These are phyloP conservation scores for Amesomyces nigricolor DNA, from an alignment of 2,329 filamentous ascomycete genomes.

Conservation along the genomic window DNA sequence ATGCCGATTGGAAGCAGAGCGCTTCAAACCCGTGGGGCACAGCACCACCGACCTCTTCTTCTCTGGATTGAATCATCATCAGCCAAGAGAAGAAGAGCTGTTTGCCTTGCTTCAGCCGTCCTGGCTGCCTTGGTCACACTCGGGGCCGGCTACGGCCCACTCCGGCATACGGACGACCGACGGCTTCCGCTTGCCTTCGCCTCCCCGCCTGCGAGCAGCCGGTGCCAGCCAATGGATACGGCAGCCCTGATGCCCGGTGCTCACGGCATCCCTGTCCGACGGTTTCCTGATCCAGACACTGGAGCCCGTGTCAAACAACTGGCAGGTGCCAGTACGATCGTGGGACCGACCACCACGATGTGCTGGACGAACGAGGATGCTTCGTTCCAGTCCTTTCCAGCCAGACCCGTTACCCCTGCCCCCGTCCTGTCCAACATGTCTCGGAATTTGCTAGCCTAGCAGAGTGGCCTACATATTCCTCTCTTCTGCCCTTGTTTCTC, in stretches of 20 bases:
- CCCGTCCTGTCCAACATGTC: constrained; percentile 15
- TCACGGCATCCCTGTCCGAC: constrained; percentile 13
- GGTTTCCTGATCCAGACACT: constrained; percentile 14
- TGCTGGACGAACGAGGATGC: background rate
- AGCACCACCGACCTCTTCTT: background rate
- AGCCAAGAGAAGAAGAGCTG: background rate
- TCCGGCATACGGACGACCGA: constrained; percentile 1
- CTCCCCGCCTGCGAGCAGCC: constrained; percentile 8
- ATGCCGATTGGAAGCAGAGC: constrained; percentile 5
- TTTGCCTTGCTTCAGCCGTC: background rate
- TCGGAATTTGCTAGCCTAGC: constrained; percentile 17
- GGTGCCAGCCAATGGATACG: constrained; percentile 17
- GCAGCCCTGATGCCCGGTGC: constrained; percentile 8
- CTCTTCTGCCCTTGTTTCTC: background rate
- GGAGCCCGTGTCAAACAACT: constrained; percentile 2
- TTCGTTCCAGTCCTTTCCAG: constrained; percentile 4
- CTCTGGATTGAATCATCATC: constrained; percentile 2
- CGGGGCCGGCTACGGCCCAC: constrained; percentile 8
- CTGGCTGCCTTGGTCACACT: constrained; percentile 6
- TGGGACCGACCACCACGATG: background rate
- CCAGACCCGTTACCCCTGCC: constrained; percentile 12
- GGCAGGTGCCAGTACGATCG: constrained; percentile 9
- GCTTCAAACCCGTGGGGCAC: background rate
- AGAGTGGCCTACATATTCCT: constrained; percentile 19
- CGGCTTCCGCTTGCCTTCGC: constrained; percentile 7